These are phyloP conservation scores for Metarhizium robertsii DNA, from an alignment of 2,329 filamentous ascomycete species.

Conservation along the genomic window DNA sequence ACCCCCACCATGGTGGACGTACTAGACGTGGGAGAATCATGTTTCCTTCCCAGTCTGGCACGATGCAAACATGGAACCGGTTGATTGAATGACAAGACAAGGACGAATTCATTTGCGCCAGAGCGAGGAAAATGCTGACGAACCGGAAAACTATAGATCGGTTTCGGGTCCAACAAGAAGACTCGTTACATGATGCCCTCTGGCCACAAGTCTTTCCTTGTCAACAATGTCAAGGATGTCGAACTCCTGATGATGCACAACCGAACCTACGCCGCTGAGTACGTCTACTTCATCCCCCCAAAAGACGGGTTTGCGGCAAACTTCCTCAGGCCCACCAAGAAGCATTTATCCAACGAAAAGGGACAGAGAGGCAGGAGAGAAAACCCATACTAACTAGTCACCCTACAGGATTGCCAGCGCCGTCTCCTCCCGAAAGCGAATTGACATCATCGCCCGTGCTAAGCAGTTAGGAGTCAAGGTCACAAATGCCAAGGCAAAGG, in stretches of 20 bases:
- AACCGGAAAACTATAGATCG: conserved; percentile 55
- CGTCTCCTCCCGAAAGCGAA: conserved; percentile 96
- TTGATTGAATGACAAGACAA: neutral
- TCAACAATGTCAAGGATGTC: conserved; percentile 92
- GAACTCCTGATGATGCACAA: conserved; percentile 99
- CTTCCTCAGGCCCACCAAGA: too few species aligned
- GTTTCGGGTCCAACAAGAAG: conserved; percentile 99
- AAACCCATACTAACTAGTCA: neutral
- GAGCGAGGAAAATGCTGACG: conserved; percentile 3
- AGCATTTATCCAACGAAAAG: too few species aligned
- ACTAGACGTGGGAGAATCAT: too few species aligned
- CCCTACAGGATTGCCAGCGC: conserved; percentile 82
- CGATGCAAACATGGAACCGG: neutral
- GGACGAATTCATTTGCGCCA: neutral
- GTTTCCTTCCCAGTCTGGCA: too few species aligned
- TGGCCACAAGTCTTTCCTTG: conserved; percentile 99
- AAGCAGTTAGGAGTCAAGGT: conserved; percentile 99
- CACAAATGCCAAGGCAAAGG: conserved; percentile 98
- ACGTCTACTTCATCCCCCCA: conserved; percentile 35
- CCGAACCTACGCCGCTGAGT: conserved; percentile 98
- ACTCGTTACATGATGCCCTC: conserved; percentile 98
- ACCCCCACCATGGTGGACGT: neutral
- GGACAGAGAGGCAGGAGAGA: neutral
- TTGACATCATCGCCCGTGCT: conserved; percentile 93
- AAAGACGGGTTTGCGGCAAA: too few species aligned